phyloP scores from a whole-genome alignment of 352 stramenopile genomes.

The Phytophthora brassicae region DNA sequence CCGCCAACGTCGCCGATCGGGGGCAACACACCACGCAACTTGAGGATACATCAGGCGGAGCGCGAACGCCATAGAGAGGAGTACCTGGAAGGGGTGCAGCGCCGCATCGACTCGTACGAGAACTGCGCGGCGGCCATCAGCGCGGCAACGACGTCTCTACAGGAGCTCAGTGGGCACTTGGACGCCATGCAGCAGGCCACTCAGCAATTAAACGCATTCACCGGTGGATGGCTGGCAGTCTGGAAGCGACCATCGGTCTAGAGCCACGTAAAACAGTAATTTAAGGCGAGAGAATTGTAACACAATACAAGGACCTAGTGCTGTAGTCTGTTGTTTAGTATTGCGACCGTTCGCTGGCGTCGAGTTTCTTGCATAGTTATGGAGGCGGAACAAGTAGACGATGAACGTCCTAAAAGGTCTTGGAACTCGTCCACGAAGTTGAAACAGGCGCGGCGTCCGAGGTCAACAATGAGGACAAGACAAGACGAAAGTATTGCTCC shows the following conservation, averaged over 20 bases:
- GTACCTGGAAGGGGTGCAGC: slow-evolving; percentile 46
- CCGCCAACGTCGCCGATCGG: not conserved
- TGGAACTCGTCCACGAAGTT: slow-evolving; percentile 62
- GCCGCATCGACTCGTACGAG: slow-evolving; percentile 66
- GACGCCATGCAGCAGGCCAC: slow-evolving; percentile 64
- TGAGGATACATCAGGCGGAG: slow-evolving; percentile 18
- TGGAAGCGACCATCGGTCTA: slow-evolving; percentile 55
- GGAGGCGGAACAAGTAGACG: slow-evolving; percentile 7
- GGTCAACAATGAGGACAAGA: not conserved
- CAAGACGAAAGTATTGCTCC: not conserved
- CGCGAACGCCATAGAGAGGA: slow-evolving; percentile 36
- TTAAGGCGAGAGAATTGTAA: slow-evolving; percentile 14
- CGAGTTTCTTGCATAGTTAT: slow-evolving; percentile 4
- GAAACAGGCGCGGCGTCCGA: slow-evolving; percentile 1
- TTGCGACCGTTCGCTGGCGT: slow-evolving; percentile 24
- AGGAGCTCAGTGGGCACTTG: slow-evolving; percentile 66
- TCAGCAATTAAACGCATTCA: slow-evolving; percentile 78
- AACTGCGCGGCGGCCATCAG: slow-evolving; percentile 55
- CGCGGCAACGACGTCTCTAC: slow-evolving; percentile 54
- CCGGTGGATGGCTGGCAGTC: slow-evolving; percentile 66
- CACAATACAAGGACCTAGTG: slow-evolving; percentile 3
- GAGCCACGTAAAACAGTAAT: slow-evolving; percentile 22
- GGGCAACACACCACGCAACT: slow-evolving; percentile 1
- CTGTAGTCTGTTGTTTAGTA: not conserved
- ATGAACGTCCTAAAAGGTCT: slow-evolving; percentile 20